Evolutionary conservation across 768 basidiomycete species (phyloP).

Genomic region (Paxillus ammoniavirescens): DNA sequence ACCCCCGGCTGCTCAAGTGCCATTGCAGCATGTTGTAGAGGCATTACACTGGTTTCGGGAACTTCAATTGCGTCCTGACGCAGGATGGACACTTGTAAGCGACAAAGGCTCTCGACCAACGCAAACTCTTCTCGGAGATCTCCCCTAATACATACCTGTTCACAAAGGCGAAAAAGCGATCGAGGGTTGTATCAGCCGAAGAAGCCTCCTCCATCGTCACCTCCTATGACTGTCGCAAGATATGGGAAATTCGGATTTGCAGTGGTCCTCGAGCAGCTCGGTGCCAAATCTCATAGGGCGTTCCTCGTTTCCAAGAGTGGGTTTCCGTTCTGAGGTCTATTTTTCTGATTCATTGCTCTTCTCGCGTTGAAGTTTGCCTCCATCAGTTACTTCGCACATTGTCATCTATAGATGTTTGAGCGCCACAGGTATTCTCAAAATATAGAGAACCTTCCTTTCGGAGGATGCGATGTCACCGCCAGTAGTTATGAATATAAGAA

Average conservation of each 20-base stretch:
- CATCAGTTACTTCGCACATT: too few relatives aligned
- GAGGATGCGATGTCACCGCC: too few relatives aligned
- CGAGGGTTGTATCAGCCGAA: conserved; percentile 87
- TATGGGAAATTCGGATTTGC: conserved; percentile 85
- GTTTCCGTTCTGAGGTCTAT: conserved; percentile 79
- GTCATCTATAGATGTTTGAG: too few relatives aligned
- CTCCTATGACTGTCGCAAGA: conserved; percentile 67
- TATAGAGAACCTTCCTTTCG: too few relatives aligned
- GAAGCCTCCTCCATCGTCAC: conserved; percentile 79
- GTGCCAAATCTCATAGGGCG: conserved; percentile 66
- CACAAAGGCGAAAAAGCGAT: conserved; percentile 89
- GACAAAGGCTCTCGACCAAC: conserved; percentile 78
- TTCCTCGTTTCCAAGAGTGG: conserved; percentile 74
- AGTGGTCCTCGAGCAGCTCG: conserved; percentile 71
- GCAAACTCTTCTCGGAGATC: conserved; percentile 74
- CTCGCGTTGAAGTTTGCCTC: too few relatives aligned
- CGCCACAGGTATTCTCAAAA: too few relatives aligned
- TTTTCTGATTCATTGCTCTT: too few relatives aligned
- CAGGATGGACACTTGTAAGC: conserved; percentile 74
- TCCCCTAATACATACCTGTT: conserved; percentile 66
- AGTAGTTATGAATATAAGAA: too few relatives aligned
- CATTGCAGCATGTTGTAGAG: conserved; percentile 80
- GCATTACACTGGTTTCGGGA: conserved; percentile 79
- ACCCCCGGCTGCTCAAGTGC: conserved; percentile 57
- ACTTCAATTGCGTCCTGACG: conserved; percentile 55